phyloP scores from a whole-genome alignment of 371 early-diverging fungal species.

The Furculomyces boomerangus region DNA sequence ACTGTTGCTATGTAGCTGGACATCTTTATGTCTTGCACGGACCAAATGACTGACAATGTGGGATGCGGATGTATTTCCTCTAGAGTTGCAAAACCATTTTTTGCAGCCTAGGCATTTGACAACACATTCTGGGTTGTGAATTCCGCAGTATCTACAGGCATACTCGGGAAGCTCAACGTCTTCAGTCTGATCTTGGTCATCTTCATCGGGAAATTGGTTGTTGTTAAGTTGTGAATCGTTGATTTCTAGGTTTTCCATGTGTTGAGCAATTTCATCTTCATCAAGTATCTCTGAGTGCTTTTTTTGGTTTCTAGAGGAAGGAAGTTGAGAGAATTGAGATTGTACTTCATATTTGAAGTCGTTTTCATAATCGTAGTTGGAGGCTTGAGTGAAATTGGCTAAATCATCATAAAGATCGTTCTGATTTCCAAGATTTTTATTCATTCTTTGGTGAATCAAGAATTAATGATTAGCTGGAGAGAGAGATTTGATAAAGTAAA shows the following conservation, averaged over 20 bases:
- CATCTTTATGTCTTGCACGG: constrained; percentile 85
- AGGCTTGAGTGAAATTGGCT: background rate
- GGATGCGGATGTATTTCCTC: constrained; percentile 80
- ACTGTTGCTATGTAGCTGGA: constrained; percentile 73
- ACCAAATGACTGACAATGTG: constrained; percentile 95
- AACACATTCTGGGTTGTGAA: constrained; percentile 73
- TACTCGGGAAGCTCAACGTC: constrained; percentile 44
- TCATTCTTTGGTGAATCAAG: no score
- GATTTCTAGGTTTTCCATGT: background rate
- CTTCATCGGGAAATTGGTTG: constrained; percentile 7
- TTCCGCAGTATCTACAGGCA: constrained; percentile 86
- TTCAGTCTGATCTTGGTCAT: background rate
- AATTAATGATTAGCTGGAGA: no score
- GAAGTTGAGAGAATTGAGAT: constrained; percentile 1
- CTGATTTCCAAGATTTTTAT: no score
- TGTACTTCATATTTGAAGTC: background rate
- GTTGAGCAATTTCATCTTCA: background rate
- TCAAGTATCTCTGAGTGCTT: background rate
- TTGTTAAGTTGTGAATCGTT: background rate
- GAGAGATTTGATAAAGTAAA: no score
- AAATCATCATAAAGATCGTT: background rate
- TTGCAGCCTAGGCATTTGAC: constrained; percentile 87
- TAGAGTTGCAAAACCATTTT: constrained; percentile 94
- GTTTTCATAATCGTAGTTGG: background rate
- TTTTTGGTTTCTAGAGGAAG: background rate